Percentiles rank a stretch among this genome's conserved stretches.
These are phyloP conservation scores for Cyphellophora attinorum DNA, from an alignment of 2,329 filamentous ascomycete species.

Conservation along the genomic window DNA sequence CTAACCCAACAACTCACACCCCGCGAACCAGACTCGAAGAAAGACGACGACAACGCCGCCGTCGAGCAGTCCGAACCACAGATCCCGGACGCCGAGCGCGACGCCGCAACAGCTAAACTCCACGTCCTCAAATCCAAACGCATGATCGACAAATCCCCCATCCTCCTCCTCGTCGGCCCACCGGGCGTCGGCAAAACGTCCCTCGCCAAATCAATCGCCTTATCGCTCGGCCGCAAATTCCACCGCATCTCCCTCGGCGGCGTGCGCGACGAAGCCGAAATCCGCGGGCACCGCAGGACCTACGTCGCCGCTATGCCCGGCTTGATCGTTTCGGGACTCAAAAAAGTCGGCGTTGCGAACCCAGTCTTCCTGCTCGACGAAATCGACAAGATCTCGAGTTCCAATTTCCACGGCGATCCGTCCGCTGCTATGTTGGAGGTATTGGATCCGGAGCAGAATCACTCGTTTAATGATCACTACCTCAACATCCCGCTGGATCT, in stretches of 20 bases:
- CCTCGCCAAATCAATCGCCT: slow-evolving; percentile 83
- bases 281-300: slow-evolving; percentile 84
- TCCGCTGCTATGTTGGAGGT: slow-evolving; percentile 97
- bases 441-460: slow-evolving; percentile 92
- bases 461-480: slow-evolving; percentile 92
- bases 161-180: slow-evolving; percentile 83
- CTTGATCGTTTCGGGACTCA: slow-evolving; percentile 81
- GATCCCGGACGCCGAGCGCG: slow-evolving; percentile 43
- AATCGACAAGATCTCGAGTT: slow-evolving; percentile 89
- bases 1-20: slow-evolving; percentile 38
- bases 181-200: slow-evolving; percentile 96
- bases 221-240: slow-evolving; percentile 86
- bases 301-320: slow-evolving; percentile 99
- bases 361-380: slow-evolving; percentile 94
- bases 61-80: slow-evolving; percentile 31
- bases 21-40: slow-evolving; percentile 19
- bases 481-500: slow-evolving; percentile 91
- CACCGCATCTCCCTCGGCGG: slow-evolving; percentile 94
- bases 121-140: slow-evolving; percentile 70
- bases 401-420: slow-evolving; percentile 90
- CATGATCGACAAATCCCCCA: slow-evolving; percentile 90
- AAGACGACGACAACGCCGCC: slow-evolving; percentile 22
- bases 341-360: slow-evolving; percentile 92
- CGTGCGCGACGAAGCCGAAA: slow-evolving; percentile 93
- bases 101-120: slow-evolving; percentile 51